Base-by-base conservation (phyloP, 768 basidiomycete species). In the Dentipellis sp. region DNA sequence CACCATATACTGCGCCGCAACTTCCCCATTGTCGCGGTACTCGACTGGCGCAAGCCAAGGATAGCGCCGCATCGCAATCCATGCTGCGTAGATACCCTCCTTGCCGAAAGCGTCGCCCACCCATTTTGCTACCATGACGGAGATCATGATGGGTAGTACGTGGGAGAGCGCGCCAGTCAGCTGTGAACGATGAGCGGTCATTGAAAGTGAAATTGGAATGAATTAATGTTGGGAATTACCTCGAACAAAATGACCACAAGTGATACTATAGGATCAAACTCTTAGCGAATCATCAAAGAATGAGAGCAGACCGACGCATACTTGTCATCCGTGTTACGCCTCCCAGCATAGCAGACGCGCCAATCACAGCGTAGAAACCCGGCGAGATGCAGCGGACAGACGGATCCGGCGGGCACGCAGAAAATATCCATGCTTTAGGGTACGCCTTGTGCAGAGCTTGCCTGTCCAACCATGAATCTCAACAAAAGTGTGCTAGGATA, bases 61-160 rank as follows among this genome's bases (percentile, higher is more conserved):
- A 63, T 87, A 88, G 35, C 76, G 75, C 55, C 78, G 75, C 76
- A 87, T 78, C 10, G 84, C 79, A 55, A 87, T 87, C 86, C 86
- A 87, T 16, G 78, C 78, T 29, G 81, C 68, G 63, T 87, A 88
- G 48, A 86, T 86, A 14, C 84, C 84, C 58, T 84, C 83, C 58
- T 77, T 78, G 3, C 80, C 81, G 54, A 85, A 73, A 11, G 83
- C 84, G 63, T 88, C 86, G 7, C 81, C 86, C 10, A 88, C 82
- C 82, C 82, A 88, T 71, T 88, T 88, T 8, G 84, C 75, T 17
- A 80, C 78, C 82, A 87, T 86, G 52, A 88, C 84, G 54, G 80
- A 82, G 48, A 88, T 81, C 86, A 88, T 88, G 65, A 88, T 87
- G 14, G 86, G 86, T 35, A 88, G 72, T n/a, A 88, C 86, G 69